Base-by-base conservation (phyloP, 331 rosid species). In the Pyracantha coccinea region DNA sequence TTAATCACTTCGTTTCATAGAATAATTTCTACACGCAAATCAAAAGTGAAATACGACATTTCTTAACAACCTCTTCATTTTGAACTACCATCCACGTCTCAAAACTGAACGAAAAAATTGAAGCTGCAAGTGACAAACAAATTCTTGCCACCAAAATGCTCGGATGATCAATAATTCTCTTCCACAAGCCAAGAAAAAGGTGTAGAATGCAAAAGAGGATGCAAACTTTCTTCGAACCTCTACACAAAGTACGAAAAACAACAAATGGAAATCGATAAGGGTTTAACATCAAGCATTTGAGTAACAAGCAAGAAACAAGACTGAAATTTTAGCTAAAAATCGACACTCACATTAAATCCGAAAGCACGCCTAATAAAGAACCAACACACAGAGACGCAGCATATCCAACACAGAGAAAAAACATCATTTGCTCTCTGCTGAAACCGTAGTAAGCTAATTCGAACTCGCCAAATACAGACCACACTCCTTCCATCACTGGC, bases 31-130 rank as follows among this genome's bases (percentile, higher is more conserved):
- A 11, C 53, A 29, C 31, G 29, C 31, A 79, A 78, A 53, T 32
- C 72, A 73, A 68, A 76, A 57, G n/a, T 28, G 64, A 75, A 75
- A 60, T 19, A 68, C 62, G 60, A 38, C 65, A 55, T 38, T 59
- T 62, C 23, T 68, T 33, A 67, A 62, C 85, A 75, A 93, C 99
- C 91, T 94, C 84, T 73, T 92, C 96, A 33, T 92, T 93, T 82
- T 90, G 92, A 83, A 81, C 77, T 21, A 90, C 91, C 97, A 94
- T 89, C 99, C 93, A 90, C 12, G 87, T 83, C 91, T 92, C 93
- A 28, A 92, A 94, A 82, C 90, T 81, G 81, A 91, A 87, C 3
- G 89, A 91, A 78, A 83, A 90, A 77, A 87, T 80, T 21, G 90
- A 83, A 84, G 81, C 81, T 35, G 97, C 79, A 75, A 92, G 84